These are phyloP conservation scores for Cadophora luteo-olivacea DNA, from an alignment of 2,329 filamentous ascomycete species.

Conservation along the genomic window DNA sequence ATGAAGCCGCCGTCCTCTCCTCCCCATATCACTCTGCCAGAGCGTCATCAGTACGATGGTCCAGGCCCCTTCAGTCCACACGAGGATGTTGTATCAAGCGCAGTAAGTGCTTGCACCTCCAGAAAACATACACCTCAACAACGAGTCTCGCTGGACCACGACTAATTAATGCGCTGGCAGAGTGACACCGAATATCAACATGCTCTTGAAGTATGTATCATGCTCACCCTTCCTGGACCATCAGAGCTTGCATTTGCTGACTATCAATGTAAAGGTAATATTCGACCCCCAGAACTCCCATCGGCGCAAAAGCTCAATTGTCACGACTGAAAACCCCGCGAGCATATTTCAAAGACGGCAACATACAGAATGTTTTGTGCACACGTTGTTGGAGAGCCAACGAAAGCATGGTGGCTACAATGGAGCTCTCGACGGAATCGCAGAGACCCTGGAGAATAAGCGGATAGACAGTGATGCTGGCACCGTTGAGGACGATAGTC, in stretches of 20 bases:
- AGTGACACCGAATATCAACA: constrained; percentile 45
- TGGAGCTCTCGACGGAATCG: constrained; percentile 41
- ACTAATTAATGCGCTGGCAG: constrained; percentile 5
- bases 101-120: not conserved
- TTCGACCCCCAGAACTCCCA: constrained; percentile 67
- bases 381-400: constrained; percentile 68
- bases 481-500: constrained; percentile 11
- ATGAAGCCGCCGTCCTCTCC: constrained; percentile 31
- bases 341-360: constrained; percentile 48
- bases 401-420: constrained; percentile 43
- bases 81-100: constrained; percentile 32
- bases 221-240: not conserved
- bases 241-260: constrained; percentile 12
- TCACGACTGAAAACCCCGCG: constrained; percentile 54
- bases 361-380: constrained; percentile 67
- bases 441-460: constrained; percentile 36
- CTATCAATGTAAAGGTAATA: constrained; percentile 53
- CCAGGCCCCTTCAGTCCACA: constrained; percentile 27
- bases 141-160: not conserved
- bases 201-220: constrained; percentile 51
- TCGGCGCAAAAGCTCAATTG: constrained; percentile 70
- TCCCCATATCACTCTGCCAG: constrained; percentile 30
- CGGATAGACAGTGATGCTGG: constrained; percentile 24
- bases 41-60: constrained; percentile 27
- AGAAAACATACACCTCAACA: not conserved